Evolutionary conservation across 2,329 filamentous ascomycete species (phyloP).

Genomic region (Clarireedia paspali): DNA sequence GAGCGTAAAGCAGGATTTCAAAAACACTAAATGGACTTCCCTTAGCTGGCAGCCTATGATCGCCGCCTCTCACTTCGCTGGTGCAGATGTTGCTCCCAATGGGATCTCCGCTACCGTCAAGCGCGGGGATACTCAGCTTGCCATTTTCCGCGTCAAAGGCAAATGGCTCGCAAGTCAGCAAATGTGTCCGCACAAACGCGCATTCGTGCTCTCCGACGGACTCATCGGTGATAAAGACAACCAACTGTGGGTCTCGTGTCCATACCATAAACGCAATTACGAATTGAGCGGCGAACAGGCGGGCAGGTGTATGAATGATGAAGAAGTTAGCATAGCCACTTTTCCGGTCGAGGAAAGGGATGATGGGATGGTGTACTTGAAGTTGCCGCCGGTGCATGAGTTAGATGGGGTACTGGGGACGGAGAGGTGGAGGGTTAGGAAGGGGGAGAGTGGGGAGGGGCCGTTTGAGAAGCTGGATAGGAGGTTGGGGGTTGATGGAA

Average conservation of each 20-base stretch:
- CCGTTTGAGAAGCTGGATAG: conserved; percentile 30
- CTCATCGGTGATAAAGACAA: conserved; percentile 51
- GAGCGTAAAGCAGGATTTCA: conserved; percentile 63
- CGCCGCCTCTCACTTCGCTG: conserved; percentile 59
- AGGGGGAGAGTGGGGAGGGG: conserved; percentile 47
- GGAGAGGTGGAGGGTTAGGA: conserved; percentile 68
- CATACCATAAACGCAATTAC: conserved; percentile 86
- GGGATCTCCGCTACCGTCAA: conserved; percentile 73
- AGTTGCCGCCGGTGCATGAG: conserved; percentile 72
- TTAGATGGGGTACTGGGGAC: conserved; percentile 75
- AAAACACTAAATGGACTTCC: conserved; percentile 55
- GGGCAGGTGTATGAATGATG: conserved; percentile 69
- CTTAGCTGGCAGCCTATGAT: conserved; percentile 77
- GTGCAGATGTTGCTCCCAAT: conserved; percentile 54
- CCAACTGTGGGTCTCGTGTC: conserved; percentile 73
- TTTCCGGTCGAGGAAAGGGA: conserved; percentile 69
- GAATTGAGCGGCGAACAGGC: conserved; percentile 58
- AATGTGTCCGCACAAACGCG: conserved; percentile 90
- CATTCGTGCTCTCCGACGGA: conserved; percentile 83
- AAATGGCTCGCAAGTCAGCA: conserved; percentile 82
- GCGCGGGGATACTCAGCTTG: conserved; percentile 81
- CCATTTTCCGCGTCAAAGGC: conserved; percentile 75
- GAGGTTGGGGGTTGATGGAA: conserved; percentile 7
- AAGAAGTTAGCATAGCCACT: conserved; percentile 69
- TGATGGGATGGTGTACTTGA: conserved; percentile 73